Base-by-base conservation (phyloP, 2,329 filamentous ascomycete genomes). In the Mycosphaerelloides madeirae region DNA sequence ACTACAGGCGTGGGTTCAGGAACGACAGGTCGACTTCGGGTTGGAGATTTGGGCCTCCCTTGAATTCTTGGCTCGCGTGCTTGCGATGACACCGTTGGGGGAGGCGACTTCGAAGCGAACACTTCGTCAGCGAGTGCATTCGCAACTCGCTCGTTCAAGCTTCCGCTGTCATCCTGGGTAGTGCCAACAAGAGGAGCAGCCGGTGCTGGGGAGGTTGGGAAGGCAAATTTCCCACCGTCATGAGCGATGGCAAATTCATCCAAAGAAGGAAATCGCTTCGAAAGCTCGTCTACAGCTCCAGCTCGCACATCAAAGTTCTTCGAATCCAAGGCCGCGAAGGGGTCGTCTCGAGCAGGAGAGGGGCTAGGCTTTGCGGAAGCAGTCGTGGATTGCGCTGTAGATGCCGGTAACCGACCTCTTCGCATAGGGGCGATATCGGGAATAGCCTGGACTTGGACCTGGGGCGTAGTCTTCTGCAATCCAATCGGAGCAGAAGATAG, bases 381-480 rank as follows among this genome's bases (percentile, higher is more conserved):
- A 68, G 52, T 66, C 56, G 58, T 54, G 3, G 50, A 38, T 38
- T 67, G 61, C 15, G 43, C 22, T 44, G 72, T 71, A 18, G 68
- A 65, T 46, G 74, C 72, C 14, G 69, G 76, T 4, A 89, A 85
- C 49, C 88, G 77, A 3, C 93, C 93, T 68, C 93, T 79, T 49
- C 93, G 80, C 93, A 97, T 97, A 1, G 91, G 93, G 29, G 86
- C 83, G 50, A 98, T 88, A 18, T 96, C 88, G 7, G 93, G 93
- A 43, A 97, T 82, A 7, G 77, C 72, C 55, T 84, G 80, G 42
- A 85, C 79, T 54, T 85, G 78, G 44, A 85, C 80, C 19, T 80
- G 71, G 2, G 84, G 81, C n/a, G 85, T 81, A 5, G 87, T 80
- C 59, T 91, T 91, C 13, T 89, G 83, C 9, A 91, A 84, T 7